Base-by-base conservation (phyloP, 768 basidiomycete species). In the Russula foetens region DNA sequence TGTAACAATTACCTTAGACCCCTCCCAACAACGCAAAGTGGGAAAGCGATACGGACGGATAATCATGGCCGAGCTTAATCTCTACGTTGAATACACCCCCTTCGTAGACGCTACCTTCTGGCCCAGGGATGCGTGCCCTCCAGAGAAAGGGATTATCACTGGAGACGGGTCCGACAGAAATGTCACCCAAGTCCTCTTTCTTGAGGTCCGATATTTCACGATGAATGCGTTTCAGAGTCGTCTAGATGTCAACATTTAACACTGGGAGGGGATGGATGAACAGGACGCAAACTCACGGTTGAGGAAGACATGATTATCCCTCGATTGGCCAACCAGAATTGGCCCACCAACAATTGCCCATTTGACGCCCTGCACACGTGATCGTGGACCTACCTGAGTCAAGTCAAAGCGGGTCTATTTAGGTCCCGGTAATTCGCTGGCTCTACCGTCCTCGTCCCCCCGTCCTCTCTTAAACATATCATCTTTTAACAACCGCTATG, bases 71-170 rank as follows among this genome's bases (percentile, higher is more conserved):
- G 15, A 94, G 77, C 8, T 73, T 69, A 15, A 93, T 81, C 47
- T 86, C 83, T 12, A 90, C 75, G 39, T 83, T 71, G 67, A 90
- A 92, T 17, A 85, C 71, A 1, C 90, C 91, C 0, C 87, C 86
- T 67, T 92, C 90, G 66, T 92, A 93, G 0, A 85, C 79, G 61
- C 88, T 90, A 19, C 88, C 90, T 66, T 88, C 81, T 1, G 91
- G 91, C 0, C 91, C 91, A 8, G 90, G 90, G 56, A 93, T 84
- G 44, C 81, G 79, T 7, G 85, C 91, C 56, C 77, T 81, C 91
- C 91, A 93, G 28, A 80, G 67, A 69, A 85, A 86, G 56, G 92
- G 72, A 66, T 82, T 81, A 63, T 84, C 81, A 52, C 81, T 82
- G 15, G 79, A 70, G n/a, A 51, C 74, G 5, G 91, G 91, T 31